A percentile compares a stretch with the other conserved stretches of the same genome.
Conservation (phyloP, 2,329 filamentous ascomycete genomes). For the Eutypella sp. region DNA sequence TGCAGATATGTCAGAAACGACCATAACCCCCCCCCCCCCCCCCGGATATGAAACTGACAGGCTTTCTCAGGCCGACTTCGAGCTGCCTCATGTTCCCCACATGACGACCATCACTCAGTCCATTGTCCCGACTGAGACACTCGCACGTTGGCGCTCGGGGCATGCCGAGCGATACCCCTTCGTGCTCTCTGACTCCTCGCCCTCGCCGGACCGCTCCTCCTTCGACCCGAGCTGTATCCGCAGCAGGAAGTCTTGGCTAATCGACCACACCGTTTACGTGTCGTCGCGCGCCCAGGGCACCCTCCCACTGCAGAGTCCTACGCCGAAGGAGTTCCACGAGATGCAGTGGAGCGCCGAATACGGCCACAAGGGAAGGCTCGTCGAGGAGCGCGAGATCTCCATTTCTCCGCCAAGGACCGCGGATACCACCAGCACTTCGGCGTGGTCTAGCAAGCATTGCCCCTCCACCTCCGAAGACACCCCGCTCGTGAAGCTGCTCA, state of each 20-base stretch:
- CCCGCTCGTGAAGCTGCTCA: slow-evolving; percentile 17
- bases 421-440: slow-evolving; percentile 14
- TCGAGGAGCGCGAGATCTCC: slow-evolving; percentile 29
- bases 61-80: slow-evolving; percentile 31
- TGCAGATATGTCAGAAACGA: slow-evolving; percentile 33
- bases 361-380: slow-evolving; percentile 24
- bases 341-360: slow-evolving; percentile 34
- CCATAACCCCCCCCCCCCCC: neutral
- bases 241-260: slow-evolving; percentile 36
- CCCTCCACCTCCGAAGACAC: slow-evolving; percentile 16
- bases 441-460: slow-evolving; percentile 12
- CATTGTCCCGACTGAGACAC: slow-evolving; percentile 33
- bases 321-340: slow-evolving; percentile 35
- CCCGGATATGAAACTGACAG: slow-evolving; percentile 2
- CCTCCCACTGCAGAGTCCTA: slow-evolving; percentile 30
- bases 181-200: slow-evolving; percentile 34
- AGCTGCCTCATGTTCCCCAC: slow-evolving; percentile 42
- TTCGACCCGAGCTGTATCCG: slow-evolving; percentile 30
- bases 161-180: slow-evolving; percentile 35
- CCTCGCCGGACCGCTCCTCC: slow-evolving; percentile 18
- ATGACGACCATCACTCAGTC: slow-evolving; percentile 39
- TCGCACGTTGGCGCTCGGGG: slow-evolving; percentile 32
- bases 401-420: slow-evolving; percentile 12
- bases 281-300: slow-evolving; percentile 35
- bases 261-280: slow-evolving; percentile 38